Evolutionary conservation across 176 grass and related monocot species (phyloP), one percentile per base, ranked within the genome.

Genomic region (Tillandsia leiboldiana): DNA sequence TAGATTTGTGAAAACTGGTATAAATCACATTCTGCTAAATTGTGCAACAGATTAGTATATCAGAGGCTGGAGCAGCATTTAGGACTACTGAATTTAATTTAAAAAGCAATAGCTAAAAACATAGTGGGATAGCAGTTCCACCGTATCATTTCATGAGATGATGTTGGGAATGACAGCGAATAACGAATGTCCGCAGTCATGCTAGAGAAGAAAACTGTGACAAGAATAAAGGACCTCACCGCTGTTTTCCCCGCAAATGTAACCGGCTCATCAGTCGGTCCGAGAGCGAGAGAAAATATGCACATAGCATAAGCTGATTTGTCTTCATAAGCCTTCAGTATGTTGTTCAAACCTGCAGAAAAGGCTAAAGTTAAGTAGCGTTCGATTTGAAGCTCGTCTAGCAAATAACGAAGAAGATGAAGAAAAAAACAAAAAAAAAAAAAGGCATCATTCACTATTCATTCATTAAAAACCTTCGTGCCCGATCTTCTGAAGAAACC

Each of bases 291-390:
- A 58, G 94, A 93, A 88, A 93, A 99, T 53, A 93, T 90, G 75
- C 94, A 93, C 84, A 93, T 90, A 62, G 94, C 89, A 88, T 83
- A 93, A 28, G 94, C 94, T 69, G 94, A 93, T 85, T 99, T 99
- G 78, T 93, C 94, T 80, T 99, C 89, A 68, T 93, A 92, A 79
- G 94, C 94, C 26, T 80, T 87, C 71, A 99, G 66, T 61, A 99
- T 10, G 71, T 93, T 99, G 83, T 99, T 99, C 68, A 99, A 76
- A 65, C 94, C 94, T 99, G 71, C 9, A 76, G 65, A 72, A 26
- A 26, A 66, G 22, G 15, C 17, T 10, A 20, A 61, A 23, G 10
- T 9, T 49, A 49, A 1, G 50, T 54, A 48, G 49, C 5, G 49
- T 24, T 64, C 69, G 48, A 23, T 23, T 62, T 11, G 48, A 9